Percentiles rank a stretch among this genome's conserved stretches.
phyloP scores from a whole-genome alignment of 192 early-diverging fungal genomes.

The Backusella tarrabulga region DNA sequence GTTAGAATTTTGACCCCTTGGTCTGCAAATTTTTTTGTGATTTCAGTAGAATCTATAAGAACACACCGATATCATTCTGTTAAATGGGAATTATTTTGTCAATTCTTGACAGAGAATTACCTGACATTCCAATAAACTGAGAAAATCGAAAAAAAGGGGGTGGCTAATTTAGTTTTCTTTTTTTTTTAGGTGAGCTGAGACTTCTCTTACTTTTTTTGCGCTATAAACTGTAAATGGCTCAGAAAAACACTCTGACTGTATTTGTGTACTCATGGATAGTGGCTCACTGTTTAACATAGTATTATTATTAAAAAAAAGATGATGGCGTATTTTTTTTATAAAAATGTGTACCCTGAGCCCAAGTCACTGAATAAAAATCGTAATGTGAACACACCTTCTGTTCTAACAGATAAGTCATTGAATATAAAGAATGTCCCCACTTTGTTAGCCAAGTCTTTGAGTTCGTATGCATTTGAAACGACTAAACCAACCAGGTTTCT shows the following conservation, averaged over 20 bases:
- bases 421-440: slow-evolving; percentile 73
- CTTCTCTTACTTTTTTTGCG: slow-evolving; percentile 69
- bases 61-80: neutral
- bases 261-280: slow-evolving; percentile 77
- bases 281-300: slow-evolving; percentile 21
- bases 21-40: slow-evolving; percentile 75
- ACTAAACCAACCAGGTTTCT: slow-evolving; percentile 56
- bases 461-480: slow-evolving; percentile 49
- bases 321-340: slow-evolving; percentile 7
- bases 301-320: slow-evolving; percentile 18
- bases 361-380: slow-evolving; percentile 67
- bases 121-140: slow-evolving; percentile 39
- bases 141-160: neutral
- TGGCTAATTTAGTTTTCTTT: neutral
- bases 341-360: neutral
- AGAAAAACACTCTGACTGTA: slow-evolving; percentile 22
- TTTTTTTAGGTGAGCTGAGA: neutral
- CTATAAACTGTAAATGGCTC: slow-evolving; percentile 82
- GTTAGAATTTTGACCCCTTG: slow-evolving; percentile 82
- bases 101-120: slow-evolving; percentile 4
- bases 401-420: slow-evolving; percentile 68
- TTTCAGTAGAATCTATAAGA: slow-evolving; percentile 65
- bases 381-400: slow-evolving; percentile 65
- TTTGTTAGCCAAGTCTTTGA: slow-evolving; percentile 48
- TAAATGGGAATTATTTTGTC: neutral